These are phyloP conservation scores for Fusarium circinatum DNA, from an alignment of 2,329 filamentous ascomycete species.

Conservation along the genomic window DNA sequence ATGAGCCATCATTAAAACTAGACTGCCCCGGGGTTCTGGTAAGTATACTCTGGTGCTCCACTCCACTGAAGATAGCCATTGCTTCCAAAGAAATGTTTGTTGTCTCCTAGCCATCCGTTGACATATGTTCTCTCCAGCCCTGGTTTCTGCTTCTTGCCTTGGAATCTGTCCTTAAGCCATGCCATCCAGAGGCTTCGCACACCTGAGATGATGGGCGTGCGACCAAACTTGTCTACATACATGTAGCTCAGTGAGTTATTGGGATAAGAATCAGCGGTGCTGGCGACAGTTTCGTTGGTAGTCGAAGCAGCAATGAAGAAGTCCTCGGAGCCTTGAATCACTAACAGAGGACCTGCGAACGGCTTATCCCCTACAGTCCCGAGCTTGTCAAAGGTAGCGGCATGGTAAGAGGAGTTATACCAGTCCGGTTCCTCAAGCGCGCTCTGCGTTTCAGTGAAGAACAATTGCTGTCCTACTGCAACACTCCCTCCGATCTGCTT, in stretches of 20 bases:
- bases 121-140: background rate
- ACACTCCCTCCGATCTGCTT: slow-evolving; percentile 8
- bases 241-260: background rate
- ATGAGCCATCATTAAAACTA: background rate
- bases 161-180: background rate
- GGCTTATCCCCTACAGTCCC: background rate
- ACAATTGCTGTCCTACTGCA: background rate
- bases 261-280: rapidly evolving
- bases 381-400: slow-evolving; percentile 2
- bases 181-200: background rate
- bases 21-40: slow-evolving; percentile 11
- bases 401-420: slow-evolving; percentile 9
- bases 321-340: slow-evolving; percentile 1
- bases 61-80: slow-evolving; percentile 11
- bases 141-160: background rate
- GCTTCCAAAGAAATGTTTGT: background rate
- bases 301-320: background rate
- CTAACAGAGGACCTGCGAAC: background rate
- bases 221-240: background rate
- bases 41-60: slow-evolving; percentile 5
- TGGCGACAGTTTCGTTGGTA: background rate
- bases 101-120: background rate
- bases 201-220: background rate
- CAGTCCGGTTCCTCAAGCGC: background rate
- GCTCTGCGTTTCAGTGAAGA: background rate